phyloP scores from a whole-genome alignment of 495 filamentous ascomycete genomes.

The Podospora conica region DNA sequence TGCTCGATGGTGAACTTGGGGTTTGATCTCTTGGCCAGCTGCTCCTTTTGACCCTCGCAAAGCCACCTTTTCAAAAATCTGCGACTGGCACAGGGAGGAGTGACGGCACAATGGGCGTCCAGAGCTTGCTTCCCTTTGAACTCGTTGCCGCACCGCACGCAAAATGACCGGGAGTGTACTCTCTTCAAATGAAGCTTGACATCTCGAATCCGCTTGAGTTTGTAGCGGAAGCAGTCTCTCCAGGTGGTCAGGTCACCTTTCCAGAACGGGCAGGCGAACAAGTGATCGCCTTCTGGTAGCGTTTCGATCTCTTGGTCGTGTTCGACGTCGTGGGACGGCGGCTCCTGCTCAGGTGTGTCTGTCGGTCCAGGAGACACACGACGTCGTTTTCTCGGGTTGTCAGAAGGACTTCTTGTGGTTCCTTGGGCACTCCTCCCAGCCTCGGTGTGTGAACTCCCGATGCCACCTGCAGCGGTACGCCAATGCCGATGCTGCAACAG shows the following conservation, averaged over 20 bases:
- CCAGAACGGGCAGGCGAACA: slow-evolving; percentile 12
- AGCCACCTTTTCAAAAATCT: background rate
- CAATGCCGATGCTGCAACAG: no score
- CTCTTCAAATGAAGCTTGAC: slow-evolving; percentile 8
- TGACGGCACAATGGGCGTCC: background rate
- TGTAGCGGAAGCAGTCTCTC: slow-evolving; percentile 5
- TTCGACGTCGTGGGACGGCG: no score
- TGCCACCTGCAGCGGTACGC: no score
- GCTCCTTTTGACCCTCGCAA: background rate
- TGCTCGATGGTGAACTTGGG: slow-evolving; percentile 1
- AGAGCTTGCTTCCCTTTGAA: background rate
- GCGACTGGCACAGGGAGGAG: background rate
- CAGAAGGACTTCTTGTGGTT: no score
- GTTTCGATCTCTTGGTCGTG: no score
- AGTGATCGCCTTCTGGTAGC: no score
- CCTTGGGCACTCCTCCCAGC: no score
- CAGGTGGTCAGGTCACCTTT: background rate
- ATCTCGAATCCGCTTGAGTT: slow-evolving; percentile 7
- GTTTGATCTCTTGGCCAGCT: background rate
- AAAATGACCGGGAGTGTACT: background rate
- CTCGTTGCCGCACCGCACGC: slow-evolving; percentile 5
- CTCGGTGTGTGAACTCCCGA: no score
- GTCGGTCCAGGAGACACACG: no score
- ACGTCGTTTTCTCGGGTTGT: no score
- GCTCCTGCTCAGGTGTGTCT: no score